Evolutionary conservation across 2,329 filamentous ascomycete species (phyloP), one percentile per base, ranked within the genome.

Genomic region (Aureobasidium lini): DNA sequence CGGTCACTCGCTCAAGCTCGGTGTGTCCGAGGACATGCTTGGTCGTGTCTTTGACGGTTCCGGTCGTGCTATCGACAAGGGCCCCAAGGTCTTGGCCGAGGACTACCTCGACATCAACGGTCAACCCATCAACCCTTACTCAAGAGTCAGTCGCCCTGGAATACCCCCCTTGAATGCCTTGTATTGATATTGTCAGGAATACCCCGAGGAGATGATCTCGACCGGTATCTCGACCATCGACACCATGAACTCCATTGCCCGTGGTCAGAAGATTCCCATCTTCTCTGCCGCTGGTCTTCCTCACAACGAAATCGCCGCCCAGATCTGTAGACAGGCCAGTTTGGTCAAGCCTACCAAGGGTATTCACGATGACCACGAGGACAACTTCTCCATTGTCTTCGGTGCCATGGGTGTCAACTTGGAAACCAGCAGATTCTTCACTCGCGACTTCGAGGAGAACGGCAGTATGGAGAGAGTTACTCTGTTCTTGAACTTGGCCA

Each of bases 321-420:
- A 96, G 79, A 99, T 99, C 77, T 96, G 92, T 81, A 87, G 95
- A 78, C 94, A 99, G 77, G 94, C 94, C 68, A 85, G 93, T 76
- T 79, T 99, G 73, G 95, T 97, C 65, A 90, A 81, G 82, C 65
- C 66, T n/a, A 95, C 90, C 74, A 99, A 99, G 84, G 92, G 88
- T 65, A 86, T 94, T 29, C 94, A 99, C 72, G 95, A 99, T 71
- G 92, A 86, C 60, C 94, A 99, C 76, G 91, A 96, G 71, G 94
- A 99, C 72, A 99, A 99, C 81, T 99, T 99, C 83, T 96, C 92
- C 62, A 99, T 99, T 70, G 94, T 99, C 60, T 99, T 99, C 73
- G 95, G 90, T 72, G 94, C 94, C 71, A 99, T 99, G 94, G 94
- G 94, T 91, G 94, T 99, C 68, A 99, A 99, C 81, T 86, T 99